Conservation (phyloP, 1,284 basidiomycete species). For the Lentinus polychrous region DNA sequence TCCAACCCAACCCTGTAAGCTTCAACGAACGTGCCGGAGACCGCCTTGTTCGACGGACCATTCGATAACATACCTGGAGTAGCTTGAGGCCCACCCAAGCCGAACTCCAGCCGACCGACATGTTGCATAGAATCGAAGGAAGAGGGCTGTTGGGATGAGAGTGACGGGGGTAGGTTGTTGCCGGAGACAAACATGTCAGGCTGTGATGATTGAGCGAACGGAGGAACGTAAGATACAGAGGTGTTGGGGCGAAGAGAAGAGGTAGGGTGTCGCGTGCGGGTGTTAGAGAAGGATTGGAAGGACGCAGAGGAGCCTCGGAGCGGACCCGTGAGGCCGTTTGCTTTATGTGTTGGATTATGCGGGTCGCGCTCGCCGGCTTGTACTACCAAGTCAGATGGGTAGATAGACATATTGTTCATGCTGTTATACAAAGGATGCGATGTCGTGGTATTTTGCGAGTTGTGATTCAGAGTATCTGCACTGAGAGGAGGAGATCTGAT, state of each 20-base stretch:
- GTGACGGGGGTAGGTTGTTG: conserved; percentile 14
- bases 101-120: conserved; percentile 23
- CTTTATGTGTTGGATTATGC: conserved; percentile 33
- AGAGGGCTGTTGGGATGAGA: conserved; percentile 14
- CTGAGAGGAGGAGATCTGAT: conserved; percentile 29
- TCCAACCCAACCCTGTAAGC: conserved; percentile 19
- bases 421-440: conserved; percentile 42
- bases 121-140: conserved; percentile 24
- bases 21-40: conserved; percentile 19
- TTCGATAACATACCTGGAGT: conserved; percentile 17
- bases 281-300: conserved; percentile 29
- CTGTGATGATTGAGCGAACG: conserved; percentile 17
- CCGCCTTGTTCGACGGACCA: conserved; percentile 13
- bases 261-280: conserved; percentile 23
- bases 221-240: conserved; percentile 17
- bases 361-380: conserved; percentile 28
- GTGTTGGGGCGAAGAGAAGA: conserved; percentile 29
- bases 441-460: conserved; percentile 21
- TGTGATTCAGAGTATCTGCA: conserved; percentile 25
- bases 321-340: conserved; percentile 32
- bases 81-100: conserved; percentile 16
- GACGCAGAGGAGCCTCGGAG: conserved; percentile 21
- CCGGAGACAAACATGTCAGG: conserved; percentile 24
- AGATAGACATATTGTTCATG: conserved; percentile 29
- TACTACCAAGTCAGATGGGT: conserved; percentile 32